A percentile compares a stretch with the other conserved stretches of the same genome.
Conservation (phyloP, 768 basidiomycete genomes). For the Thelephora aurantiotincta region DNA sequence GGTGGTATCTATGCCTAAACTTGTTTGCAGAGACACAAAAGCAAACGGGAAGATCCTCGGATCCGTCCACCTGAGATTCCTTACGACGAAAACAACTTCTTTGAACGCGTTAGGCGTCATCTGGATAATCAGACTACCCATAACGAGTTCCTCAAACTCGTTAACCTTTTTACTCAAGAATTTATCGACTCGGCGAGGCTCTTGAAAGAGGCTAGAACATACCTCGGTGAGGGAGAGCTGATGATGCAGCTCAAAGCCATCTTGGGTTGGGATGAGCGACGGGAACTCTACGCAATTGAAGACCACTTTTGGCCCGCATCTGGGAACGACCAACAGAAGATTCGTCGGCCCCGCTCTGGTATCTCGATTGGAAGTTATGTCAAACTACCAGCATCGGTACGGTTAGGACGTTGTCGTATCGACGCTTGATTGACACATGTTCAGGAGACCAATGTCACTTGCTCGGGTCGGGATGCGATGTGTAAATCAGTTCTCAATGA, state of each 20-base stretch:
- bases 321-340: not conserved
- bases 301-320: not conserved
- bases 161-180: conserved; percentile 91
- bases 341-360: not conserved
- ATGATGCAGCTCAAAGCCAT: conserved; percentile 75
- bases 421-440: conserved; percentile 1
- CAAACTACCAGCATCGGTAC: conserved; percentile 61
- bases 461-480: conserved; percentile 95
- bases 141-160: conserved; percentile 90
- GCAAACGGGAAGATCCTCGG: conserved; percentile 3
- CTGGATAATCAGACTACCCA: conserved; percentile 65
- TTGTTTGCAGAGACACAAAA: not conserved
- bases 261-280: conserved; percentile 73
- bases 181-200: conserved; percentile 80
- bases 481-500: conserved; percentile 94
- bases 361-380: conserved; percentile 73
- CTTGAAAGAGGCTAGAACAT: conserved; percentile 67
- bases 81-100: conserved; percentile 67
- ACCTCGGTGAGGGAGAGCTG: conserved; percentile 61
- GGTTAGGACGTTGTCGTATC: conserved; percentile 18
- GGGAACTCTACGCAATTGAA: conserved; percentile 21
- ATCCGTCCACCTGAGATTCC: conserved; percentile 10
- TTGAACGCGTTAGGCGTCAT: conserved; percentile 73
- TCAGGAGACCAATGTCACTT: conserved; percentile 78
- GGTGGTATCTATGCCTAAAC: not conserved